Base-by-base conservation (phyloP, 257 asterid species). In the Paulownia fortunei region DNA sequence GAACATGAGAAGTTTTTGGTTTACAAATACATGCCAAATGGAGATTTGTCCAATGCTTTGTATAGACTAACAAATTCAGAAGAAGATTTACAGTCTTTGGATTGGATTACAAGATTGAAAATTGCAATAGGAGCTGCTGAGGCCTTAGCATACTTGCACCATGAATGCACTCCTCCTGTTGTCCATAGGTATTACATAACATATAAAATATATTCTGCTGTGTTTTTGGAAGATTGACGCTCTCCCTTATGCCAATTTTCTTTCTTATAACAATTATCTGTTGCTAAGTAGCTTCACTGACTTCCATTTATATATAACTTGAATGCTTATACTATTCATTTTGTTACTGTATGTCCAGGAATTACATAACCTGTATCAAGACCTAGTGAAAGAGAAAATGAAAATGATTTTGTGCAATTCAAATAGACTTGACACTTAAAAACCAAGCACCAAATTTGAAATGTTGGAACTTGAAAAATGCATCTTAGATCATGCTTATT, bases 41-140 rank as follows among this genome's bases (percentile, higher is more conserved):
- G 89, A 73, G 93, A 92, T 80, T 76, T 92, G 78, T 86, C 88
- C 61, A 89, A 62, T 56, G 84, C 92, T 15, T 81, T 92, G 70
- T 81, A 82, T 69, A 81, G 82, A 47, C 62, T 47, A 56, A 73
- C 71, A 18, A 77, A 68, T 68, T 66, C 67, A 1, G 91, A 79
- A 46, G 86, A 86, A 16, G 88, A 82, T 73, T 37, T 84, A 67
- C 88, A 82, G 86, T 92, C 96, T 13, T 68, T 90, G 85, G 97
- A 92, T 82, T 92, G 97, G 97, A 92, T 92, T 49, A 92, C 96
- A 23, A 79, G 97, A 79, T 80, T 90, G 78, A 92, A 92, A 77
- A 89, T 92, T 27, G 96, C 97, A 0, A 89, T 81, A 2, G 96
- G 96, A 68, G 86, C 87, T 80, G 97, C 97, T 8, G 97, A 92